Base-by-base conservation (phyloP, 257 asterid species). In the Nicotiana otophora region DNA sequence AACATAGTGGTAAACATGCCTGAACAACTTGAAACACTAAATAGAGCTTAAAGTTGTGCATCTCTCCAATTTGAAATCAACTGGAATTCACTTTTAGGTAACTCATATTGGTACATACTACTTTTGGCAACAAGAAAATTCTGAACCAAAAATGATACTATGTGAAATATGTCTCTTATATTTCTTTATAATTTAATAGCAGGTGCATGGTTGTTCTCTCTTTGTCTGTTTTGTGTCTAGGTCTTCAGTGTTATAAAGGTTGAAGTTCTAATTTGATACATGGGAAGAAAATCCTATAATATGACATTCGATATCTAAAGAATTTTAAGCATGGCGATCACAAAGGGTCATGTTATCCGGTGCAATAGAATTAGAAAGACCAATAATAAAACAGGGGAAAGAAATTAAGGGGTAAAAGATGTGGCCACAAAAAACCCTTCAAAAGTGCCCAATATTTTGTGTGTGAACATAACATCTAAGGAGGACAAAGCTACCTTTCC, bases 21-120 rank as follows among this genome's bases (percentile, higher is more conserved):
- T 51, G 62, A 26, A 74, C 34, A 74, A 74, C 63, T 74, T 74
- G 62, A 48, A 74, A 23, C 80, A 74, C 62, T 16, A 58, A 74
- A 48, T 26, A 14, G 23, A 74, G 62, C 39, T 72, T 46, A 9
- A 72, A 23, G 33, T 72, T 72, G 23, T 15, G 48, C 61, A 72
- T 62, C 12, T 72, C 48, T 12, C 39, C 14, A 72, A 46, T 72
- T 72, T 72, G 34, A 70, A 70, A 70, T 15, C 34, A 70, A 39
- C 58, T 70, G 78, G 58, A 39, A 33, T 70, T 70, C 78, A 70
- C 58, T 42, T 39, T 42, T n/a, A 42, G 0, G 58, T 39, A 7
- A 39, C 10, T 39, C 48, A 42, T 42, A 42, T 42, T 42, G 48
- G 48, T 42, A 42, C 48, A 42, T 42, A 8, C 10, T 36, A 19